Percentiles rank a stretch among this genome's conserved stretches.
These are phyloP conservation scores for Boletus vinaceobasis DNA, from an alignment of 768 basidiomycete genomes.

Conservation along the genomic window DNA sequence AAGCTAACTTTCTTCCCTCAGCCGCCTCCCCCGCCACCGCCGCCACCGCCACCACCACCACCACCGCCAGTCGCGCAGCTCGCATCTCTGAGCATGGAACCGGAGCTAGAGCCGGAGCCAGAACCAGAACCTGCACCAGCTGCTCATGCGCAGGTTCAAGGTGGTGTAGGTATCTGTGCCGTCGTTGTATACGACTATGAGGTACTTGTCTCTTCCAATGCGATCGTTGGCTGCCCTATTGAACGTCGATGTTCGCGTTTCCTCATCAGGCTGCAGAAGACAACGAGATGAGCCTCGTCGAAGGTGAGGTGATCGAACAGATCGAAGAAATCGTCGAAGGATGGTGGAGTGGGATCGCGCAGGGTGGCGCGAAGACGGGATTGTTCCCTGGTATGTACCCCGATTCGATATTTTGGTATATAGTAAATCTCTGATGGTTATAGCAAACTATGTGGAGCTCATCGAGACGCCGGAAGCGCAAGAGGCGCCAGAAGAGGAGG, in stretches of 20 bases:
- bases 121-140: slow-evolving; percentile 20
- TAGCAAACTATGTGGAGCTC: slow-evolving; percentile 86
- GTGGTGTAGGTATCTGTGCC: slow-evolving; percentile 56
- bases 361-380: slow-evolving; percentile 63
- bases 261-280: slow-evolving; percentile 66
- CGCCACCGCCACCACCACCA: slow-evolving; percentile 46
- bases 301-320: slow-evolving; percentile 79
- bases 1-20: not conserved
- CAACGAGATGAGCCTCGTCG: slow-evolving; percentile 76
- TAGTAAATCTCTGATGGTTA: not conserved
- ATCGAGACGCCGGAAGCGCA: slow-evolving; percentile 46
- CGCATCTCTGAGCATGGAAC: slow-evolving; percentile 26
- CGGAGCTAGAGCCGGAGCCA: slow-evolving; percentile 40
- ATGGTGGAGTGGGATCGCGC: slow-evolving; percentile 86
- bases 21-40: slow-evolving; percentile 38
- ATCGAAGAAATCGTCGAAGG: slow-evolving; percentile 85
- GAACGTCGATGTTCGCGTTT: not conserved
- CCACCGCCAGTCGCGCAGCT: slow-evolving; percentile 40
- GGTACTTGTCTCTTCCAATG: slow-evolving; percentile 30
- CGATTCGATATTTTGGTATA: not conserved
- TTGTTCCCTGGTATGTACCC: slow-evolving; percentile 74
- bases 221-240: not conserved
- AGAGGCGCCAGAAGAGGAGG: slow-evolving; percentile 38
- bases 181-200: slow-evolving; percentile 82
- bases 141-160: slow-evolving; percentile 15